These are phyloP conservation scores for Wickerhamiella bombiphila DNA, from an alignment of 805 yeast genomes.

Conservation along the genomic window DNA sequence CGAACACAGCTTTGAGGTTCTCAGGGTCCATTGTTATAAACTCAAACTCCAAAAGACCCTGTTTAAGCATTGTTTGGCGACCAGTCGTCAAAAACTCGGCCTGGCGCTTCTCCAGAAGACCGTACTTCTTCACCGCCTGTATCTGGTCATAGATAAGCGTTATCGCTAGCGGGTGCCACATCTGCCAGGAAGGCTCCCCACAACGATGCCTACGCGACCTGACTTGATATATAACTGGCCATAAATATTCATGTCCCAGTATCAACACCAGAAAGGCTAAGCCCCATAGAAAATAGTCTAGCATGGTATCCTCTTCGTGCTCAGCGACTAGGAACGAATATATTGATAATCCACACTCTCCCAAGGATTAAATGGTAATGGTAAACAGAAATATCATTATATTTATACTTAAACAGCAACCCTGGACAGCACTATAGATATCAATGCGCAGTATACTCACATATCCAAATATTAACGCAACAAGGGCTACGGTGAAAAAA, in stretches of 20 bases:
- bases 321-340: no score
- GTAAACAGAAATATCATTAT: no score
- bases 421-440: no score
- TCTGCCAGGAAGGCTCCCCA: not conserved
- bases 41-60: conserved; percentile 2
- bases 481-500: no score
- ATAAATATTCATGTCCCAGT: not conserved
- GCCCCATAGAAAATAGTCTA: no score
- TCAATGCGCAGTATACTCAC: no score
- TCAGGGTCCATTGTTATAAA: conserved; percentile 21
- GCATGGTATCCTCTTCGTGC: no score
- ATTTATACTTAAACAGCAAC: no score
- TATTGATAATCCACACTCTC: no score
- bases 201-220: not conserved
- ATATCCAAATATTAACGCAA: no score
- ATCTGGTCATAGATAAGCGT: not conserved
- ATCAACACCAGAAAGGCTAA: no score
- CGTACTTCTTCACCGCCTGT: not conserved
- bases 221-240: not conserved
- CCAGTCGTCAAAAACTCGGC: not conserved
- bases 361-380: no score
- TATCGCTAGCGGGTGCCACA: not conserved
- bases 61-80: conserved; percentile 1
- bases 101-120: not conserved
- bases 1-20: conserved; percentile 23